Base-by-base conservation (phyloP, 345 rosid species). In the Clarkia xantiana region DNA sequence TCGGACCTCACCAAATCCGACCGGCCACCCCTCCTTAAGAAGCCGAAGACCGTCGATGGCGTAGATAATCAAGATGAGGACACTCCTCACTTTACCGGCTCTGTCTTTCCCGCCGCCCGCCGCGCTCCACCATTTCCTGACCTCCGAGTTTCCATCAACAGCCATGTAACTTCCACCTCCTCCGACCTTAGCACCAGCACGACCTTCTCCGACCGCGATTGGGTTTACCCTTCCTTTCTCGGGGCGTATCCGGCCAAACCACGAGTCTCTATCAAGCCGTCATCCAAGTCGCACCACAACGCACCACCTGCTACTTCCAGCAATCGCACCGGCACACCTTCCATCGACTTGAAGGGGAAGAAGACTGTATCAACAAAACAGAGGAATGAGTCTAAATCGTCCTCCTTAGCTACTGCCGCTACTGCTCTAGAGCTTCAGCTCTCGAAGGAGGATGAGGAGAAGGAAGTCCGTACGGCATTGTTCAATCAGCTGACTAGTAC, bases 181-280 rank as follows among this genome's bases (percentile, higher is more conserved):
- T 6, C 58, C 17, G 44, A 40, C 22, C 6, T 42, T 40, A 25
- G 23, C 47, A 7, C 39, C 41, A 54, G 18, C 18, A 59, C 40
- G 44, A 56, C 62, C 48, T 69, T 69, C 39, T 60, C 73, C 40
- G 79, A 59, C 17, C 68, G 82, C 47, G 90, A 78, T 52, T 78
- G 81, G 82, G 63, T 81, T 60, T 78, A 61, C 55, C 90, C 82
- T 16, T 68, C 79, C 14, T 78, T 74, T 49, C 75, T 78, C 20
- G 81, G 90, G 36, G 63, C 78, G 0, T 76, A 78, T 49, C 71
- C 64, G 53, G 71, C 67, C 11, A 64, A 76, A 18, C 64, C 58
- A 56, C 72, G 79, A 40, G 61, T 66, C 49, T 59, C 65, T 11
- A 61, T 67, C 49, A 79, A 71, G 43, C 12, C 49, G 6, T 45